Evolutionary conservation across 805 yeast genomes (phyloP).

Genomic region (Nakazawaea laoshanensis): DNA sequence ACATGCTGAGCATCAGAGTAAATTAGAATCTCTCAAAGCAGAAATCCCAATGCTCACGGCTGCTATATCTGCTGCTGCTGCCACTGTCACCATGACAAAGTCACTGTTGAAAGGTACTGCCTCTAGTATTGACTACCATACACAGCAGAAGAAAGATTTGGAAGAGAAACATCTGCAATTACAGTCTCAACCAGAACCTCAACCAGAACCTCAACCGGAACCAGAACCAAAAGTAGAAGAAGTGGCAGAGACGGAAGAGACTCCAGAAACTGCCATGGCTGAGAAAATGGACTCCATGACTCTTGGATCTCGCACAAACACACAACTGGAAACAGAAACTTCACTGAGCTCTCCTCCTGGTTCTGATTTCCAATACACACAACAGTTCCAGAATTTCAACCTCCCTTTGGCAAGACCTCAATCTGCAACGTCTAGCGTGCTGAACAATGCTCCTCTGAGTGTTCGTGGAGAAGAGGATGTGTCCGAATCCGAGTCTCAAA

Average conservation of each 20-base stretch:
- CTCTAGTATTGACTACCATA: constrained; percentile 5
- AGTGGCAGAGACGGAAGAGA: not conserved
- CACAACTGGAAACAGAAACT: constrained; percentile 26
- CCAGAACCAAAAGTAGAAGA: not conserved
- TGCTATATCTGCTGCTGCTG: constrained; percentile 17
- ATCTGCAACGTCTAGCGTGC: constrained; percentile 83
- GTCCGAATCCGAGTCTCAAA: constrained; percentile 30
- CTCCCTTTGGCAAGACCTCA: constrained; percentile 53
- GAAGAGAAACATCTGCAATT: constrained; percentile 10
- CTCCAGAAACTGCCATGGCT: not conserved
- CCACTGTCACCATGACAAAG: constrained; percentile 14
- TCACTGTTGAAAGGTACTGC: constrained; percentile 9
- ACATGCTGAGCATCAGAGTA: constrained; percentile 29
- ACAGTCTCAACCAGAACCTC: not conserved
- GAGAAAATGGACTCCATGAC: not conserved
- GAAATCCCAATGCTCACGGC: constrained; percentile 21
- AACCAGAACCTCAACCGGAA: not conserved
- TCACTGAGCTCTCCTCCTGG: constrained; percentile 39
- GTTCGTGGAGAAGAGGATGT: constrained; percentile 68
- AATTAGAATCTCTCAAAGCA: constrained; percentile 21
- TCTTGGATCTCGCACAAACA: not conserved
- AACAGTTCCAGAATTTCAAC: constrained; percentile 22
- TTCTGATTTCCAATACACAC: constrained; percentile 38
- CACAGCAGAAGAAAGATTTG: constrained; percentile 9
- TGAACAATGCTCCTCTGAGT: constrained; percentile 85